A percentile compares a stretch with the other conserved stretches of the same genome.
phyloP scores from a whole-genome alignment of 1,139 yeast genomes.

The Yamadazyma jaroonii region DNA sequence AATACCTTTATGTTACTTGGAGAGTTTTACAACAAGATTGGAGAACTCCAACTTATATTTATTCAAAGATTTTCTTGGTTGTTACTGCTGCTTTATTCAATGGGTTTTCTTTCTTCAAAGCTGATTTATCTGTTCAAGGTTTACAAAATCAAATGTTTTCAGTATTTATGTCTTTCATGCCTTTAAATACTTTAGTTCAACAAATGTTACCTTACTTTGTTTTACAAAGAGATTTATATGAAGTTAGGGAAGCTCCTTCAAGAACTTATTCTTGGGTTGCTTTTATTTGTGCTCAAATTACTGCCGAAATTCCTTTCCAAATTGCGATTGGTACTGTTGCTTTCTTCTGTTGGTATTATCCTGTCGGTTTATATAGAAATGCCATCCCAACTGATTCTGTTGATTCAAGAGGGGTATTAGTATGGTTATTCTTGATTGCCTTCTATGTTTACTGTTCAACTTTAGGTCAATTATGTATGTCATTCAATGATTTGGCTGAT shows the following conservation, averaged over 20 bases:
- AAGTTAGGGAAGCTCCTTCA: slow-evolving; percentile 85
- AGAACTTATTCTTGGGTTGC: slow-evolving; percentile 51
- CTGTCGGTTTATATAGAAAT: slow-evolving; percentile 36
- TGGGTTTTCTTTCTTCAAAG: slow-evolving; percentile 73
- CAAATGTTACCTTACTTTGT: slow-evolving; percentile 75
- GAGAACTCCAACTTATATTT: slow-evolving; percentile 71
- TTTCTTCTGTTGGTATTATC: slow-evolving; percentile 42
- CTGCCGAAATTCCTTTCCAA: slow-evolving; percentile 37
- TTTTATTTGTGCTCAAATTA: slow-evolving; percentile 35
- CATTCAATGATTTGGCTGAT: slow-evolving; percentile 64
- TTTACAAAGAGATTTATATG: slow-evolving; percentile 74
- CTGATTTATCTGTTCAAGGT: slow-evolving; percentile 58
- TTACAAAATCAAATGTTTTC: slow-evolving; percentile 66
- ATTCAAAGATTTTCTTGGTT: slow-evolving; percentile 58
- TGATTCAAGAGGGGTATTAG: slow-evolving; percentile 56
- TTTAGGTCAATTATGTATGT: slow-evolving; percentile 61
- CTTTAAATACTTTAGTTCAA: slow-evolving; percentile 62
- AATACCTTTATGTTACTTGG: slow-evolving; percentile 46
- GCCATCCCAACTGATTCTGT: slow-evolving; percentile 29
- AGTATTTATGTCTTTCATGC: slow-evolving; percentile 63
- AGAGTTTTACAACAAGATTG: slow-evolving; percentile 64
- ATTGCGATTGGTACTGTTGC: slow-evolving; percentile 31
- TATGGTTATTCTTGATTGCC: slow-evolving; percentile 55
- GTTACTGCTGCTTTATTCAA: slow-evolving; percentile 55
- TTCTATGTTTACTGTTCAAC: slow-evolving; percentile 63